Percentiles rank a stretch among this genome's conserved stretches.
Evolutionary conservation across 2,329 filamentous ascomycete genomes (phyloP).

Genomic region (Juglanconis juglandina): DNA sequence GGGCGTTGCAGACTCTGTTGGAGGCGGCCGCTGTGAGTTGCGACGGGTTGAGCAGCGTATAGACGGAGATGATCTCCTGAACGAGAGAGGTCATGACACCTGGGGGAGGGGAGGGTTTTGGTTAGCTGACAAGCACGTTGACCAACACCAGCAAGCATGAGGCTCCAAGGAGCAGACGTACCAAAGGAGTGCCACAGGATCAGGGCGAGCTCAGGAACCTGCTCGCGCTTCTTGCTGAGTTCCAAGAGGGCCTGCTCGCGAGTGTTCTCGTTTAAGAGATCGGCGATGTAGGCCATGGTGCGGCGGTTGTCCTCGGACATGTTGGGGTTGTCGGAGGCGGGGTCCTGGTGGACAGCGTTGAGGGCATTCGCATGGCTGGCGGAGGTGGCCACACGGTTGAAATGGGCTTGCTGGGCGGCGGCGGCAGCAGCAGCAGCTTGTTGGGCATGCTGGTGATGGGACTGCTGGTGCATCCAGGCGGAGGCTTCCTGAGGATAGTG

Average conservation of each 20-base stretch:
- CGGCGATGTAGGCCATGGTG: conserved; percentile 89
- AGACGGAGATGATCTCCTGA: conserved; percentile 98
- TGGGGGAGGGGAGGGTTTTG: conserved; percentile 33
- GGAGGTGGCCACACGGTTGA: conserved; percentile 68
- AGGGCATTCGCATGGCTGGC: conserved; percentile 51
- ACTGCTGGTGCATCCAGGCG: conserved; percentile 65
- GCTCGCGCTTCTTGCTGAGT: conserved; percentile 96
- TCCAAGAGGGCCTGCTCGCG: conserved; percentile 90
- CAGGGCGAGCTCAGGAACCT: conserved; percentile 91
- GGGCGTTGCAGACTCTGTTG: conserved; percentile 94
- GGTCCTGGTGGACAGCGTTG: conserved; percentile 51
- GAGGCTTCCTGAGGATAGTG: conserved; percentile 62
- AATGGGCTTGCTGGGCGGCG: conserved; percentile 58
- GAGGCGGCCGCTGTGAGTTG: conserved; percentile 96
- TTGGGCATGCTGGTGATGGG: conserved; percentile 57
- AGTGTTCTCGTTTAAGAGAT: conserved; percentile 81
- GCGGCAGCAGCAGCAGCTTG: conserved; percentile 53
- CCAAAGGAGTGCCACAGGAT: conserved; percentile 99
- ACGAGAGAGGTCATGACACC: conserved; percentile 97
- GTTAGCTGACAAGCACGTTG: background rate
- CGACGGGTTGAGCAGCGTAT: conserved; percentile 91
- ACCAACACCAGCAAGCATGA: no score
- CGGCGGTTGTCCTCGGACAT: conserved; percentile 88
- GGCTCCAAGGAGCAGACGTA: conserved; percentile 41
- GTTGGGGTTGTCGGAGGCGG: conserved; percentile 53